phyloP scores from a whole-genome alignment of 805 yeast species.

The Cyberlindnera subsufficiens region DNA sequence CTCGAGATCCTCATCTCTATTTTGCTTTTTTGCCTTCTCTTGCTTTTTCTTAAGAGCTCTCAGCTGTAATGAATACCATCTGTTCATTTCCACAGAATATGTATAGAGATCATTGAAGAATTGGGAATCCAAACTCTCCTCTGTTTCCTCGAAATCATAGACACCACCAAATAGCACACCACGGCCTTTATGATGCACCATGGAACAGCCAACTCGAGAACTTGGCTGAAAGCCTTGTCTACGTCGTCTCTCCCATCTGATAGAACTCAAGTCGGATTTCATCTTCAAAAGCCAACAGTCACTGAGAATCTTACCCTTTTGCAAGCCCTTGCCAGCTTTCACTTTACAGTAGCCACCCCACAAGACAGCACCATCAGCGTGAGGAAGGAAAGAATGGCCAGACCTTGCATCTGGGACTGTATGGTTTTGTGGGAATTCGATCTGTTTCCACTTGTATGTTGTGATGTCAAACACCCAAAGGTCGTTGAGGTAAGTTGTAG shows the following conservation, averaged over 20 bases:
- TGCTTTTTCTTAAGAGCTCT: constrained; percentile 55
- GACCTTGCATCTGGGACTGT: constrained; percentile 86
- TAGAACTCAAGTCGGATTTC: constrained; percentile 68
- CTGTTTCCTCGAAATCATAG: constrained; percentile 90
- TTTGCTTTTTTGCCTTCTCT: constrained; percentile 36
- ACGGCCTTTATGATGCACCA: constrained; percentile 85
- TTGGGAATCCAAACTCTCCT: constrained; percentile 79
- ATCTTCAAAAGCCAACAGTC: constrained; percentile 87
- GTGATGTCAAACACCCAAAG: constrained; percentile 91
- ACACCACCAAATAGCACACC: constrained; percentile 96
- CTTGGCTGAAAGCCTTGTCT: constrained; percentile 89
- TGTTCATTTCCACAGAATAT: constrained; percentile 77
- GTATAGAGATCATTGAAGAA: constrained; percentile 79
- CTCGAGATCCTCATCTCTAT: constrained; percentile 64
- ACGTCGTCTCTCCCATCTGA: constrained; percentile 85
- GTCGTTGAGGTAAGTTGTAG: constrained; percentile 79
- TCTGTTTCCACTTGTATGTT: constrained; percentile 84
- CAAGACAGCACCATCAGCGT: constrained; percentile 73
- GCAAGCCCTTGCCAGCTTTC: constrained; percentile 81
- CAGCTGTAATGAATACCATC: constrained; percentile 76
- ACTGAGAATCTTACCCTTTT: constrained; percentile 81
- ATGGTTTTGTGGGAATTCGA: constrained; percentile 79
- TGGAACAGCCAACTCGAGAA: constrained; percentile 90
- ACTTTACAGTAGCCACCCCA: constrained; percentile 96
- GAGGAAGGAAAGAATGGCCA: constrained; percentile 83